Conservation (phyloP, 1,284 basidiomycete genomes). For the Tylopilus orsonianus region DNA sequence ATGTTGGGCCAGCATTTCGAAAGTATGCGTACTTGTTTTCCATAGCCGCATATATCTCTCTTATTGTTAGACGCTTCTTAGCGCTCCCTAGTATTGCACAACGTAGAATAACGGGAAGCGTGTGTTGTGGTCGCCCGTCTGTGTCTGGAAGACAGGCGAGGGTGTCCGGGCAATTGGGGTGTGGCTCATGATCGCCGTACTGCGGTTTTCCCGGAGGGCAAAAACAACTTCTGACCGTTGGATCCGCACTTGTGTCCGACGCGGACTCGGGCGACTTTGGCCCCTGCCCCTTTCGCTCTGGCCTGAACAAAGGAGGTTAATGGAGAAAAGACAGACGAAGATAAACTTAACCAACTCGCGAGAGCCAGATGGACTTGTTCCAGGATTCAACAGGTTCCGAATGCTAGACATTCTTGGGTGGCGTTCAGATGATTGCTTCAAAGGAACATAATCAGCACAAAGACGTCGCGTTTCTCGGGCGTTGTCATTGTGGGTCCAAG, state of each 20-base stretch:
- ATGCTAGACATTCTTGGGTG: constrained; percentile 49
- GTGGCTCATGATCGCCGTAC: constrained; percentile 51
- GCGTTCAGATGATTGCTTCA: constrained; percentile 21
- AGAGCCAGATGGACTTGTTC: constrained; percentile 36
- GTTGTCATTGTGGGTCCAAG: constrained; percentile 35
- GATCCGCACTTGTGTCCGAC: constrained; percentile 26
- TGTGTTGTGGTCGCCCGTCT: constrained; percentile 73
- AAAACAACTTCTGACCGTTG: constrained; percentile 5
- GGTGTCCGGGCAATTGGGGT: constrained; percentile 73
- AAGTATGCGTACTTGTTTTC: constrained; percentile 79
- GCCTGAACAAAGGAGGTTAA: constrained; percentile 28
- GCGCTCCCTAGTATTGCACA: constrained; percentile 77
- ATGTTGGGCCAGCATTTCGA: constrained; percentile 71
- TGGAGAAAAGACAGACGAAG: constrained; percentile 9
- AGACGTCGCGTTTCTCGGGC: not conserved
- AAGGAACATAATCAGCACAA: constrained; percentile 4
- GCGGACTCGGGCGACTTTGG: constrained; percentile 25
- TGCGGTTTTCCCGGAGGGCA: constrained; percentile 8
- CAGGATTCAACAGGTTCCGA: constrained; percentile 54
- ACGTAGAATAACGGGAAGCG: constrained; percentile 75
- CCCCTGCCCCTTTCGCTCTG: constrained; percentile 17
- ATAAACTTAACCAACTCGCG: constrained; percentile 38
- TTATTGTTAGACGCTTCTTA: constrained; percentile 71
- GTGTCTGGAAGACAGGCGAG: constrained; percentile 75
- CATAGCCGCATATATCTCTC: constrained; percentile 81